phyloP scores from a whole-genome alignment of 2,329 filamentous ascomycete species.

The Microdochium nivale region DNA sequence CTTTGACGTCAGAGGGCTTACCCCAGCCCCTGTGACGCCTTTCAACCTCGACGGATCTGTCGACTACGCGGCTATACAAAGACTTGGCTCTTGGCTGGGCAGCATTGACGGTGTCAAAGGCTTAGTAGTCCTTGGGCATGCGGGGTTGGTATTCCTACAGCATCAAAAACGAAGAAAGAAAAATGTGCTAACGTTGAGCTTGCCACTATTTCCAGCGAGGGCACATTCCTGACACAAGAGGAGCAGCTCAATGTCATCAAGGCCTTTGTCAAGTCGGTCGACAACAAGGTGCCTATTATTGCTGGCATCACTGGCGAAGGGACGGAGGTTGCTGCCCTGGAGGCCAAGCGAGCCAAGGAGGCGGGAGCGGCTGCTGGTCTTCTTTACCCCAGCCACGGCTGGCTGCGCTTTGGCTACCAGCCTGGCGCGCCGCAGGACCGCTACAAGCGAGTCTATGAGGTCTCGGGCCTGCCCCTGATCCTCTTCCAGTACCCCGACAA shows the following conservation, averaged over 20 bases:
- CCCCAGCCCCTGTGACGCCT: slow-evolving; percentile 41
- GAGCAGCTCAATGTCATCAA: slow-evolving; percentile 41
- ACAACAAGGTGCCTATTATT: slow-evolving; percentile 40
- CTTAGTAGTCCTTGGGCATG: slow-evolving; percentile 44
- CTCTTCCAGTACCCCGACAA: slow-evolving; percentile 45
- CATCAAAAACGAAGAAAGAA: too few species aligned
- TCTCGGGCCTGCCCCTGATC: slow-evolving; percentile 38
- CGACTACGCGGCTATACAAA: slow-evolving; percentile 42
- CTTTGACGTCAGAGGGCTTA: slow-evolving; percentile 38
- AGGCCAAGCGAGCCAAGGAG: slow-evolving; percentile 39
- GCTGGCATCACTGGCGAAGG: slow-evolving; percentile 44
- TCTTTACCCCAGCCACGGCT: slow-evolving; percentile 43
- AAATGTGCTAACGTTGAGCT: too few species aligned
- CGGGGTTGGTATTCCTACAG: too few species aligned
- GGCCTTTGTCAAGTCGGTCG: slow-evolving; percentile 41
- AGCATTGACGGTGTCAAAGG: slow-evolving; percentile 42
- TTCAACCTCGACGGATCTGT: slow-evolving; percentile 38
- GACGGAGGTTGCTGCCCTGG: slow-evolving; percentile 41
- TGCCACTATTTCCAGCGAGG: too few species aligned
- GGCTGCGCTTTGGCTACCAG: slow-evolving; percentile 47
- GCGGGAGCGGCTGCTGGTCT: slow-evolving; percentile 41
- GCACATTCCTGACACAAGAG: slow-evolving; percentile 41
- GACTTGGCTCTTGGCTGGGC: slow-evolving; percentile 43
- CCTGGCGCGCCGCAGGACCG: slow-evolving; percentile 41
- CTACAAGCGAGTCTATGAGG: slow-evolving; percentile 40